Evolutionary conservation across 495 filamentous ascomycete species (phyloP).

Genomic region (Thozetella sp.): DNA sequence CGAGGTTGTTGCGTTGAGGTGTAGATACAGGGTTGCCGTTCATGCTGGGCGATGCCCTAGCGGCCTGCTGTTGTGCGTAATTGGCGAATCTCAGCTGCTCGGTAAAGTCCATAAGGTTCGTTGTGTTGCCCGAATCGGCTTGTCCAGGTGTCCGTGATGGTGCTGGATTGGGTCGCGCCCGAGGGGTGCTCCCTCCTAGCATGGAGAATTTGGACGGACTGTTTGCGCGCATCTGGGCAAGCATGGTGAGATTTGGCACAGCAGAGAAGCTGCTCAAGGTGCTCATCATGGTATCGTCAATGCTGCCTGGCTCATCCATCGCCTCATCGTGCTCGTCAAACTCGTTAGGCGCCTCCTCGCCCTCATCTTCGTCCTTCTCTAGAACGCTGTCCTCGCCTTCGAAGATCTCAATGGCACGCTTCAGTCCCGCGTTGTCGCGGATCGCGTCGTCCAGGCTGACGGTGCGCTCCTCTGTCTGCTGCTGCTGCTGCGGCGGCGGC

Average conservation of each 20-base stretch:
- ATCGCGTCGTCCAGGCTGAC: slow-evolving; percentile 44
- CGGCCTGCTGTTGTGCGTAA: slow-evolving; percentile 22
- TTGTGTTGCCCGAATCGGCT: slow-evolving; percentile 52
- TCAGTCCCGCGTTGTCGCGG: slow-evolving; percentile 37
- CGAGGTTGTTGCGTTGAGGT: slow-evolving; percentile 33
- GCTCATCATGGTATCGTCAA: slow-evolving; percentile 70
- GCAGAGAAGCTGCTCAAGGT: slow-evolving; percentile 86
- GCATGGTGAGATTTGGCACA: slow-evolving; percentile 85
- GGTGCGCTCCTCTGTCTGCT: slow-evolving; percentile 35
- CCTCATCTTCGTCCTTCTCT: slow-evolving; percentile 17
- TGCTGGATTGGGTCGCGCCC: slow-evolving; percentile 37
- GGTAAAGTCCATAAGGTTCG: slow-evolving; percentile 87
- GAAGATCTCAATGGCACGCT: slow-evolving; percentile 51
- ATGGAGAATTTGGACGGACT: slow-evolving; percentile 45
- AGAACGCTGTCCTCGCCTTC: slow-evolving; percentile 45
- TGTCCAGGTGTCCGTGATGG: slow-evolving; percentile 56
- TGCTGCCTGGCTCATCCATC: slow-evolving; percentile 33
- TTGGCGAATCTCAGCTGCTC: slow-evolving; percentile 64
- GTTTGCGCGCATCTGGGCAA: slow-evolving; percentile 66
- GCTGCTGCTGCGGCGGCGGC: slow-evolving; percentile 17
- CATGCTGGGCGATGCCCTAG: slow-evolving; percentile 18
- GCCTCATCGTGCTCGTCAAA: slow-evolving; percentile 15
- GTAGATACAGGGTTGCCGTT: slow-evolving; percentile 22
- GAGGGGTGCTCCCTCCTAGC: slow-evolving; percentile 25
- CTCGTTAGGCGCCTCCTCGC: slow-evolving; percentile 22